Evolutionary conservation across 805 yeast species (phyloP), one percentile per base, ranked within the genome.

Genomic region (Phaffomyces thermotolerans): DNA sequence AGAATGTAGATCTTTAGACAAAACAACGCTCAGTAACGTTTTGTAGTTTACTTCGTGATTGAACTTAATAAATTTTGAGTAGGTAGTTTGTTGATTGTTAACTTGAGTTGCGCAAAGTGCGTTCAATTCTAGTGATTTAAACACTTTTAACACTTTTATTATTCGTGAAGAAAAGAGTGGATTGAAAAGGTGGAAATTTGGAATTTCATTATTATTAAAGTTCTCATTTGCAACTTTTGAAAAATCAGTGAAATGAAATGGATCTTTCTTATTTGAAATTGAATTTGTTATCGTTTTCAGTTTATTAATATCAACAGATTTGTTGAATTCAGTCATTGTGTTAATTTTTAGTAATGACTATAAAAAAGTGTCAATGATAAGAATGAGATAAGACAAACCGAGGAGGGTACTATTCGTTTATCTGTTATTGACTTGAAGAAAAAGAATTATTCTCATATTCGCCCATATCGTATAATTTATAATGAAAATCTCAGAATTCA

Each of bases 151-250:
- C n/a, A n/a, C n/a, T n/a, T n/a, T 33, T 25, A 10, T 27, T 29
- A 4, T 27, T n/a, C n/a, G n/a, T n/a, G n/a, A n/a, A n/a, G n/a
- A n/a, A 18, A 29, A 24, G 30, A 23, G 20, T n/a, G 34, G n/a
- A 31, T 9, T n/a, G 15, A 35, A 35, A 35, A 35, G 23, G 22
- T 20, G 22, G 22, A 20, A 20, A 20, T 20, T 5, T n/a, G 30
- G 17, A 8, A 12, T n/a, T 14, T 18, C 27, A 14, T 37, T 34
- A 27, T 12, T 15, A 8, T 36, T 18, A 29, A 52, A 55, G 30
- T 47, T 41, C 10, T 48, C 41, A 10, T 30, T 20, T 6, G 59
- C 58, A 36, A 53, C 40, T 30, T 39, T 15, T 0, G 58, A 46
- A 45, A 41, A 52, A 36, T 53, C 51, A 6, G 49, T 8, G 15